These are phyloP conservation scores for Stephania japonica DNA, from an alignment of 164 flowering plant species.

Conservation along the genomic window DNA sequence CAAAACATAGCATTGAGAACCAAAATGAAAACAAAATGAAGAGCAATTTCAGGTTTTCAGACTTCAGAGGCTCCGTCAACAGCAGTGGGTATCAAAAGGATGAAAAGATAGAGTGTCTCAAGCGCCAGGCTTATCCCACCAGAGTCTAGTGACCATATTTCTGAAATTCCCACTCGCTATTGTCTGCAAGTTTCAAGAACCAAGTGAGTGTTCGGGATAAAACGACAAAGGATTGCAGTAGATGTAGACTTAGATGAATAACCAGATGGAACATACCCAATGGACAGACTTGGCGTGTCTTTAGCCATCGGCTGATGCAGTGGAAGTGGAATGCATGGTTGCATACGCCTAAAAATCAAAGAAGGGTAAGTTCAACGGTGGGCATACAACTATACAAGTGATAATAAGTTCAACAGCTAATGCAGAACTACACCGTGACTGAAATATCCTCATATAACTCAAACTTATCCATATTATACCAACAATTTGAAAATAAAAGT, in stretches of 20 bases:
- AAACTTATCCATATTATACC: neutral
- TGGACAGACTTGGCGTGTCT: constrained; percentile 49
- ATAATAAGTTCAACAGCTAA: neutral
- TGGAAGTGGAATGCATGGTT: constrained; percentile 50
- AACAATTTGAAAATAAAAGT: neutral
- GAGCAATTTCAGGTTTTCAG: no score
- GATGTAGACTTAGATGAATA: neutral
- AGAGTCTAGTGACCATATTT: constrained; percentile 36
- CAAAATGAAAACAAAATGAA: no score
- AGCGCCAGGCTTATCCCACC: neutral
- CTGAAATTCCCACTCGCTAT: constrained; percentile 51
- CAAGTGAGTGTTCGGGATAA: neutral
- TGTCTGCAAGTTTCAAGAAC: constrained; percentile 24
- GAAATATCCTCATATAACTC: neutral
- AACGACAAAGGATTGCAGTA: neutral
- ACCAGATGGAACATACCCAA: constrained; percentile 23
- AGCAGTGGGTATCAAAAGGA: neutral
- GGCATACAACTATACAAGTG: neutral
- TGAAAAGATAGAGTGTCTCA: neutral
- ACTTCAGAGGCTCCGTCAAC: no score
- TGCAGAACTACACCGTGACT: neutral
- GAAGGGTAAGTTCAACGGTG: neutral
- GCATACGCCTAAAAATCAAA: constrained; percentile 28
- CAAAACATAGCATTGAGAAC: no score
- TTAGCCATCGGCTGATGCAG: constrained; percentile 49